Evolutionary conservation across 495 filamentous ascomycete species (phyloP).

Genomic region (Hypoxylon perforatum): DNA sequence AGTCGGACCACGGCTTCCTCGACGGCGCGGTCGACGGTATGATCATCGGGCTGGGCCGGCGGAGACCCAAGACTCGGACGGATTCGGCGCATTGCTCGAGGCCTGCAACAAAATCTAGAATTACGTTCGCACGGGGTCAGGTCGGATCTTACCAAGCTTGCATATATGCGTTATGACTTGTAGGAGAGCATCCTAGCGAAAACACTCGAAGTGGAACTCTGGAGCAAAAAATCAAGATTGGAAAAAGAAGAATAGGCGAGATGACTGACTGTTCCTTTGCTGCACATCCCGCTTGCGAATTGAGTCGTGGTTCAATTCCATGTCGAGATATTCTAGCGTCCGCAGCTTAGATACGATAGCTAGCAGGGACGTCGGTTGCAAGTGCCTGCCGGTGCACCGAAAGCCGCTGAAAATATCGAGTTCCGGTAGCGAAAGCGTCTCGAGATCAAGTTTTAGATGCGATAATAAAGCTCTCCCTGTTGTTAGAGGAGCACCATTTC

Average conservation of each 20-base stretch:
- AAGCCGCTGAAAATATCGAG: constrained; percentile 35
- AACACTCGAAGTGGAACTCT: background rate
- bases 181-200: background rate
- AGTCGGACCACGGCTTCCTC: constrained; percentile 27
- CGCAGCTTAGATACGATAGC: constrained; percentile 33
- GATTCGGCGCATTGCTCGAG: constrained; percentile 25
- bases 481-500: constrained; percentile 17
- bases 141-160: background rate
- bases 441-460: constrained; percentile 29
- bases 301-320: constrained; percentile 36
- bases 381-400: constrained; percentile 34
- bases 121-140: constrained; percentile 4
- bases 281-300: constrained; percentile 25
- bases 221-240: background rate
- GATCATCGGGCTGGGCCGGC: constrained; percentile 32
- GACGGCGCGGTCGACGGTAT: constrained; percentile 2
- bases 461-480: constrained; percentile 26
- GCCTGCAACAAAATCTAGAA: constrained; percentile 29
- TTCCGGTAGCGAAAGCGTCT: constrained; percentile 24
- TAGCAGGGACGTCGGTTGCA: constrained; percentile 30
- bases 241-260: background rate
- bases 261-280: constrained; percentile 35
- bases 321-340: constrained; percentile 29
- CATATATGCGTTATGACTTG: no score
- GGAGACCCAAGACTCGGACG: constrained; percentile 26